Evolutionary conservation across 495 filamentous ascomycete species (phyloP).

Genomic region (Hypoxylon fuscum): DNA sequence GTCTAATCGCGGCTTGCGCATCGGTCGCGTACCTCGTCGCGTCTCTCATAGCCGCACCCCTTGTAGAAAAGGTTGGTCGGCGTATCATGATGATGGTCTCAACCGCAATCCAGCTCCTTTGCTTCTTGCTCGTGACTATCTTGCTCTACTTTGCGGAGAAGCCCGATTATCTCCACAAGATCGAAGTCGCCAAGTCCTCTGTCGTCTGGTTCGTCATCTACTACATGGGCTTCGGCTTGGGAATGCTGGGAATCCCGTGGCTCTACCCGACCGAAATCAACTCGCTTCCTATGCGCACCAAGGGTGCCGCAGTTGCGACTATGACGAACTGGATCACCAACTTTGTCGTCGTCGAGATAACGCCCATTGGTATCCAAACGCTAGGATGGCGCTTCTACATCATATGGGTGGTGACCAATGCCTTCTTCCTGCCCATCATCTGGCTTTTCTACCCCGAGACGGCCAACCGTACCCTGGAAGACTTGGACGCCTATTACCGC

Average conservation of each 20-base stretch:
- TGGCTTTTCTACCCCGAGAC: slow-evolving; percentile 69
- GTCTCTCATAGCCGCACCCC: slow-evolving; percentile 58
- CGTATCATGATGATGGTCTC: slow-evolving; percentile 68
- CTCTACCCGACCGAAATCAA: slow-evolving; percentile 73
- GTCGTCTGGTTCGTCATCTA: slow-evolving; percentile 66
- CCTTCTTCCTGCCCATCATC: slow-evolving; percentile 66
- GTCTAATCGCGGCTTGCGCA: slow-evolving; percentile 46
- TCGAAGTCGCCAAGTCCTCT: slow-evolving; percentile 50
- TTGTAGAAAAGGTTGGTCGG: slow-evolving; percentile 64
- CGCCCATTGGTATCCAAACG: slow-evolving; percentile 67
- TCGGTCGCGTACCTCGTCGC: slow-evolving; percentile 51
- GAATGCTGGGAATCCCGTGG: slow-evolving; percentile 66
- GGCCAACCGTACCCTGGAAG: slow-evolving; percentile 57
- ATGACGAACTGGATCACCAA: slow-evolving; percentile 72
- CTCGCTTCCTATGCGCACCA: slow-evolving; percentile 64
- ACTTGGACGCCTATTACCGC: slow-evolving; percentile 57
- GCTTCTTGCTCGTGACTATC: slow-evolving; percentile 67
- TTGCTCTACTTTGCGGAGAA: slow-evolving; percentile 58
- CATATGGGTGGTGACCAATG: slow-evolving; percentile 70
- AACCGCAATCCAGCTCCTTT: slow-evolving; percentile 61
- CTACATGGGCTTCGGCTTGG: slow-evolving; percentile 61
- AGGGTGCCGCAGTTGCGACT: slow-evolving; percentile 65
- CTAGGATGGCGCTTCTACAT: slow-evolving; percentile 72
- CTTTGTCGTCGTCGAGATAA: slow-evolving; percentile 70
- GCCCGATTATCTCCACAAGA: slow-evolving; percentile 37